Evolutionary conservation across 129 eudicot species (phyloP).

Genomic region (Chrysanthemum lavandulifolium): DNA sequence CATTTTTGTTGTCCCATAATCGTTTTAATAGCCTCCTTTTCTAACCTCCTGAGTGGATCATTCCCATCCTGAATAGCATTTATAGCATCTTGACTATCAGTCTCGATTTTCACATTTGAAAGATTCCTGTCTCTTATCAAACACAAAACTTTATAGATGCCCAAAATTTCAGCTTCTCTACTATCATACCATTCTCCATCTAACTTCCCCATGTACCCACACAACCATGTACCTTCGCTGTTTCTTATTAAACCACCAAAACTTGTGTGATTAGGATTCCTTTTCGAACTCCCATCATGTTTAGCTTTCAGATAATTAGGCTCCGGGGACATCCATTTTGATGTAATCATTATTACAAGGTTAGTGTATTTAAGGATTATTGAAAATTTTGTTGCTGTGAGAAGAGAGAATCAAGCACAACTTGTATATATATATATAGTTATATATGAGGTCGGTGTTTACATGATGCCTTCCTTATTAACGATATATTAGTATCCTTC

Average conservation of each 20-base stretch:
- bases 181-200: neutral
- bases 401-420: too few species aligned
- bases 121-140: neutral
- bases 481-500: too few species aligned
- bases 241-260: slow-evolving; percentile 24
- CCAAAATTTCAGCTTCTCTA: slow-evolving; percentile 9
- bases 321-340: neutral
- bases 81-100: slow-evolving; percentile 2
- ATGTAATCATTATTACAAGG: neutral
- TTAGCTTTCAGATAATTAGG: slow-evolving; percentile 10
- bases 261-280: slow-evolving; percentile 20
- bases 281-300: slow-evolving; percentile 20
- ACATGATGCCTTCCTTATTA: too few species aligned
- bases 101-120: slow-evolving; percentile 2
- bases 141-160: slow-evolving; percentile 8
- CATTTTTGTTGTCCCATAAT: neutral
- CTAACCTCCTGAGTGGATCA: neutral
- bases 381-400: too few species aligned
- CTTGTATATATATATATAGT: too few species aligned
- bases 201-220: slow-evolving; percentile 27
- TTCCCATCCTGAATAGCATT: neutral
- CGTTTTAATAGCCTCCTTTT: neutral
- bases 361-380: too few species aligned
- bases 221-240: slow-evolving; percentile 3
- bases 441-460: too few species aligned